These are phyloP conservation scores for Microthlaspi erraticum DNA, from an alignment of 345 rosid genomes.

Conservation along the genomic window DNA sequence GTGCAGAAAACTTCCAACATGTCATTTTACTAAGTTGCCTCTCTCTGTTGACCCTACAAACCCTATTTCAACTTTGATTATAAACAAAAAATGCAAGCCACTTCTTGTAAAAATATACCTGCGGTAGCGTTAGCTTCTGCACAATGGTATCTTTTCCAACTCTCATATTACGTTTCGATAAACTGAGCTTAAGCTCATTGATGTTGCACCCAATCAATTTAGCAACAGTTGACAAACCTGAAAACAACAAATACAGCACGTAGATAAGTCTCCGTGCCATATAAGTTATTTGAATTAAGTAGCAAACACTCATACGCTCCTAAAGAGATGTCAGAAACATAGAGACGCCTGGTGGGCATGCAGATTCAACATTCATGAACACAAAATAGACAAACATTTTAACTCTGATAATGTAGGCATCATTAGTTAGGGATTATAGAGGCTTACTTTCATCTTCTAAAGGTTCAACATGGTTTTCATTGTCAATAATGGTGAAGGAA, in stretches of 20 bases:
- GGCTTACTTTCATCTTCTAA: conserved; percentile 80
- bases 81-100: conserved; percentile 17
- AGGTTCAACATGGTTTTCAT: conserved; percentile 94
- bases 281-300: background rate
- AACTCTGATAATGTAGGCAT: conserved; percentile 9
- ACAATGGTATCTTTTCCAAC: conserved; percentile 90
- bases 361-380: conserved; percentile 4
- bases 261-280: conserved; percentile 16
- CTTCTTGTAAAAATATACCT: conserved; percentile 53
- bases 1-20: background rate
- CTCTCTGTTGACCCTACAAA: conserved; percentile 15
- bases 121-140: conserved; percentile 83
- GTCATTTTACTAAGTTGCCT: conserved; percentile 12
- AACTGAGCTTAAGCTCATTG: conserved; percentile 69
- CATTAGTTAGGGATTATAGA: conserved; percentile 23
- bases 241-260: conserved; percentile 9
- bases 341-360: background rate
- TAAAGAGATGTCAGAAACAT: background rate
- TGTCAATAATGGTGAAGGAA: conserved; percentile 77
- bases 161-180: conserved; percentile 93
- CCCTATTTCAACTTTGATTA: conserved; percentile 15
- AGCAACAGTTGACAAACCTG: conserved; percentile 81
- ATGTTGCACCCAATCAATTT: conserved; percentile 77
- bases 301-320: conserved; percentile 5
- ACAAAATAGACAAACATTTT: conserved; percentile 13